These are phyloP conservation scores for Psidium guajava DNA, from an alignment of 345 rosid species.

Conservation along the genomic window DNA sequence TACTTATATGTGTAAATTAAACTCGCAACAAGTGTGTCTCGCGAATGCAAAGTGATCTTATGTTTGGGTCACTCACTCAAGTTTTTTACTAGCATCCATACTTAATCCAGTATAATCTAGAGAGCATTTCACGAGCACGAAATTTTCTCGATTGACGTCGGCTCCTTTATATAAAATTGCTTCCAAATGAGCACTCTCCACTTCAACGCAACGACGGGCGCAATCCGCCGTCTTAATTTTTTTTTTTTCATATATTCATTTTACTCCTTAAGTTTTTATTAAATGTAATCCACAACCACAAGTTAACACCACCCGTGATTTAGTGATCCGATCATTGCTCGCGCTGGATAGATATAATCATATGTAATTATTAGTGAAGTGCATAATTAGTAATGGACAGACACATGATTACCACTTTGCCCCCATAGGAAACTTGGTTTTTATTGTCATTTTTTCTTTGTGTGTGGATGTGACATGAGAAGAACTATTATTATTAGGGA, in stretches of 20 bases:
- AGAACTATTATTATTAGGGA: neutral
- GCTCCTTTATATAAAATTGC: neutral
- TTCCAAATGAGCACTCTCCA: neutral
- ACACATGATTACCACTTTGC: neutral
- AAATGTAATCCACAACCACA: neutral
- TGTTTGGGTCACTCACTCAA: accelerated
- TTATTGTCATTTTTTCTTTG: no score
- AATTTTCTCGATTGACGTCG: neutral
- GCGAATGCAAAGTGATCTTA: neutral
- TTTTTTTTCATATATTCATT: neutral
- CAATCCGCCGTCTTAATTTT: accelerated
- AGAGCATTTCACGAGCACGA: neutral
- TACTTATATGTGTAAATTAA: neutral
- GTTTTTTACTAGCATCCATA: neutral
- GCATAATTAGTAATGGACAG: neutral
- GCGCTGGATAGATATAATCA: neutral
- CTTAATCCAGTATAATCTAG: neutral
- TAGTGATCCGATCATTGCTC: neutral
- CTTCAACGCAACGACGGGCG: neutral
- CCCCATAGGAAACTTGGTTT: neutral
- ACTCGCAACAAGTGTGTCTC: neutral
- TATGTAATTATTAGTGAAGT: neutral
- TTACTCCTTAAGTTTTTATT: neutral
- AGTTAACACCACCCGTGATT: neutral
- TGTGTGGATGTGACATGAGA: neutral